Evolutionary conservation across 2,329 filamentous ascomycete genomes (phyloP), one percentile per base, ranked within the genome.

Genomic region (Aspergillus sclerotialis): DNA sequence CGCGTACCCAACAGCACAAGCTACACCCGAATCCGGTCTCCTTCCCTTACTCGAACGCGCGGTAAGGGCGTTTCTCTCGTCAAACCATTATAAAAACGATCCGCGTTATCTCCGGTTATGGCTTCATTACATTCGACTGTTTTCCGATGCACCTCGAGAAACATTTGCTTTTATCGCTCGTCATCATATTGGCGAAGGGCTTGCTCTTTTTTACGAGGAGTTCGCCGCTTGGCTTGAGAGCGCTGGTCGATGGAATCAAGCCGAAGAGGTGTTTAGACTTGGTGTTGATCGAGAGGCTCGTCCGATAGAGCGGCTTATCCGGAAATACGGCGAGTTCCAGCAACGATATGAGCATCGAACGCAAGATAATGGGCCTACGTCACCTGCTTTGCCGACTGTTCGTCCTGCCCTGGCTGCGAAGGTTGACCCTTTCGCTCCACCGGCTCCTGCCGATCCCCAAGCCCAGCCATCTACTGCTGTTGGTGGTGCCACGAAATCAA

Each of bases 191-290:
- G 92, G 90, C 40, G 88, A 95, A 53, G 70, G 73, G 1, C 73
- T 98, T 3, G 92, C 92, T 2, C 69, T 96, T 3, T 98, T 88
- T 61, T 98, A 98, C 62, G 92, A 98, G 58, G 92, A 96, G 55
- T 98, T 94, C 56, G 89, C 92, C 1, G 83, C 79, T 1, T 96
- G 89, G 86, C 70, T 98, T 5, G 92, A 98, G 65, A 72, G 78
- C 23, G 84, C 81, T 5, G 84, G 80, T 10, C 73, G 90, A 44
- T 95, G 87, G 84, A 75, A 72, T 14, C 92, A 98, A 60, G 90
- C 92, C 1, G 88, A 94, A 49, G 92, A 98, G 60, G 84, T 98
- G 1, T 96, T 93, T 59, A 80, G 82, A 49, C 69, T 94, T 45
- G 92, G 92, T 2, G 82, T 98, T 35, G 85, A 95, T 59, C 80